These are phyloP conservation scores for Beauveria brongniartii DNA, from an alignment of 2,329 filamentous ascomycete species.

Conservation along the genomic window DNA sequence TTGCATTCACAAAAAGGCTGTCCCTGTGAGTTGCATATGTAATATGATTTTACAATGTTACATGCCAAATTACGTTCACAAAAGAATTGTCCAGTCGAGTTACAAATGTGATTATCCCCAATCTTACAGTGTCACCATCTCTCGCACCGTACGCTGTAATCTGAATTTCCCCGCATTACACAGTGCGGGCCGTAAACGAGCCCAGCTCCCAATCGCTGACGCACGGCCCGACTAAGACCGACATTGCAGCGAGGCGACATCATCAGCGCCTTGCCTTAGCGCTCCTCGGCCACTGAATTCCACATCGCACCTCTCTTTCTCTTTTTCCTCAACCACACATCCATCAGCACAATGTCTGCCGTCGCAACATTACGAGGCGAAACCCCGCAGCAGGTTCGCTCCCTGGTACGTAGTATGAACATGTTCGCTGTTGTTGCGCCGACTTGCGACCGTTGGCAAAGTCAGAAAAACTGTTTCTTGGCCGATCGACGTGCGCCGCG, in stretches of 20 bases:
- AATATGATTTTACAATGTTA: no score
- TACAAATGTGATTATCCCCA: background rate
- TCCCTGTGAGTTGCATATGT: background rate
- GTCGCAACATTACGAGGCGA: constrained; percentile 39
- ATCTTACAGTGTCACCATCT: background rate
- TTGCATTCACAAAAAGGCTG: background rate
- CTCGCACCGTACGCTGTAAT: background rate
- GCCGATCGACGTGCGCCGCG: background rate
- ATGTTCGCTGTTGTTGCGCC: background rate
- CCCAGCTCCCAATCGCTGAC: background rate
- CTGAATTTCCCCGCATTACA: background rate
- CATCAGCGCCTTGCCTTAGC: constrained; percentile 3
- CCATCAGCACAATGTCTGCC: constrained; percentile 27
- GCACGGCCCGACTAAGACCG: constrained; percentile 13
- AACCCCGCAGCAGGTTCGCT: constrained; percentile 49
- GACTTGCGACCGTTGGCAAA: background rate
- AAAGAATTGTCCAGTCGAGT: background rate
- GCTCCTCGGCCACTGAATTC: constrained; percentile 5
- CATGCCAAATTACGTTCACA: background rate
- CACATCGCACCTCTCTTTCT: constrained; percentile 4
- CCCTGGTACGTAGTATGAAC: constrained; percentile 37
- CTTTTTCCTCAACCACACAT: background rate
- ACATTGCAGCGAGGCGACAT: constrained; percentile 6
- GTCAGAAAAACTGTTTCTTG: background rate
- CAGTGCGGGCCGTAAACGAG: constrained; percentile 8